Percentiles rank a stretch among this genome's conserved stretches.
These are phyloP conservation scores for Bacterosira constricta DNA, from an alignment of 108 stramenopile species.

Conservation along the genomic window DNA sequence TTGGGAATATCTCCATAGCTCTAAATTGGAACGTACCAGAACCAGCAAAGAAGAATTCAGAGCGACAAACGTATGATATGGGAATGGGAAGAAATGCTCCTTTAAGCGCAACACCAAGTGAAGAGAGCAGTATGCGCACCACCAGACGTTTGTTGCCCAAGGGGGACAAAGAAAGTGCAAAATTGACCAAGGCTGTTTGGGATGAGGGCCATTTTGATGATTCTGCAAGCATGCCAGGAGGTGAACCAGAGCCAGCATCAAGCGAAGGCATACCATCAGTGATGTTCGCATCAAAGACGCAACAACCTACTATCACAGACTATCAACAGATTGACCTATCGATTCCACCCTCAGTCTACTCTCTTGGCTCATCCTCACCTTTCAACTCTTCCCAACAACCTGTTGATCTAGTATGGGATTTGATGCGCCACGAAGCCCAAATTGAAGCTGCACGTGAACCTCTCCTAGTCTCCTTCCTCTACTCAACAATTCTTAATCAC, in stretches of 20 bases:
- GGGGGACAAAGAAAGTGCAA: slow-evolving; percentile 36
- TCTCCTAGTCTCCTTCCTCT: slow-evolving; percentile 81
- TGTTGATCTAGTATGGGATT: slow-evolving; percentile 70
- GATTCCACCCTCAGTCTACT: slow-evolving; percentile 62
- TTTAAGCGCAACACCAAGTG: slow-evolving; percentile 1
- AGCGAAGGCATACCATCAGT: neutral
- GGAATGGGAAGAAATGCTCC: slow-evolving; percentile 54
- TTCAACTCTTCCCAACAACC: slow-evolving; percentile 6
- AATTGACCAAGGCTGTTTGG: slow-evolving; percentile 60
- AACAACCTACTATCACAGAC: slow-evolving; percentile 4
- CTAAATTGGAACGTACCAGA: slow-evolving; percentile 17
- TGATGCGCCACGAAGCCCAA: slow-evolving; percentile 71
- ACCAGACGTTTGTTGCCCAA: slow-evolving; percentile 17
- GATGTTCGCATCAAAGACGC: neutral
- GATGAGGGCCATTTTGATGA: slow-evolving; percentile 58
- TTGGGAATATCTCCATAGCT: neutral
- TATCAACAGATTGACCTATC: slow-evolving; percentile 61
- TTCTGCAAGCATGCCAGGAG: neutral
- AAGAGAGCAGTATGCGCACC: slow-evolving; percentile 18
- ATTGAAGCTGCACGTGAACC: slow-evolving; percentile 79
- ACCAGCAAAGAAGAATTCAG: slow-evolving; percentile 13
- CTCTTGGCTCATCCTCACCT: slow-evolving; percentile 15
- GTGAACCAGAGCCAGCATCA: neutral
- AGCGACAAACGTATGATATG: slow-evolving; percentile 32
- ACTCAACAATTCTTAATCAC: slow-evolving; percentile 88